phyloP scores from a whole-genome alignment of 177 flowering plant genomes.

The Vitis hybrid region DNA sequence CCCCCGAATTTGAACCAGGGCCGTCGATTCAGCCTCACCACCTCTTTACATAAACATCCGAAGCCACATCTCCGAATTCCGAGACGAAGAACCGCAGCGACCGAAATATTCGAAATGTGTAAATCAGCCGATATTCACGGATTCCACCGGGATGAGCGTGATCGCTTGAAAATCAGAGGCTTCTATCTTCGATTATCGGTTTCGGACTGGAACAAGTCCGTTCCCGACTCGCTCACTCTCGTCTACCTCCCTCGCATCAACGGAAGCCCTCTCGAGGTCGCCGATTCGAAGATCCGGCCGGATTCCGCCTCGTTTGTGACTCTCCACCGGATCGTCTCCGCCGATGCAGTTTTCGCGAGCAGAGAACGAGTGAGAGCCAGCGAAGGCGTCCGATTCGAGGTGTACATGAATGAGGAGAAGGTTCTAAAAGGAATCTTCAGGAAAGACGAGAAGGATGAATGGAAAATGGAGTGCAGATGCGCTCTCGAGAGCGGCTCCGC shows the following conservation, averaged over 20 bases:
- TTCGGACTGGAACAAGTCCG: constrained; percentile 1
- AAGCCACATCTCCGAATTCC: neutral
- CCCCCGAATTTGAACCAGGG: constrained; percentile 2
- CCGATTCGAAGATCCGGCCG: constrained; percentile 47
- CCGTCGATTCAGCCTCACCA: neutral
- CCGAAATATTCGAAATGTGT: constrained; percentile 33
- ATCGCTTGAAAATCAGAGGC: constrained; percentile 33
- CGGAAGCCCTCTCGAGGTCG: constrained; percentile 39
- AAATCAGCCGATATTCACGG: constrained; percentile 32
- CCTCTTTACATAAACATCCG: neutral
- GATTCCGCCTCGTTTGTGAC: constrained; percentile 54
- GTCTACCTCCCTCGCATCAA: constrained; percentile 50
- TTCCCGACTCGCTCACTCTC: constrained; percentile 50
- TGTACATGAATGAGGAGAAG: constrained; percentile 52
- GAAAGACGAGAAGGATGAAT: constrained; percentile 35
- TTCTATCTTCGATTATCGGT: constrained; percentile 41
- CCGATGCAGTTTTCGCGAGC: constrained; percentile 35
- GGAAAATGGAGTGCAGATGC: constrained; percentile 58
- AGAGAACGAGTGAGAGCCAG: constrained; percentile 47
- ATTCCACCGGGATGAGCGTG: constrained; percentile 1
- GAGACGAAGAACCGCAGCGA: neutral
- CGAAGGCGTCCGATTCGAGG: constrained; percentile 69
- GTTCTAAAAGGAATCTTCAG: constrained; percentile 54
- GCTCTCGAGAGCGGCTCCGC: constrained; percentile 29
- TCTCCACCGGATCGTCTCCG: constrained; percentile 45